phyloP scores from a whole-genome alignment of 208 protist species.

The Acanthamoeba triangularis region DNA sequence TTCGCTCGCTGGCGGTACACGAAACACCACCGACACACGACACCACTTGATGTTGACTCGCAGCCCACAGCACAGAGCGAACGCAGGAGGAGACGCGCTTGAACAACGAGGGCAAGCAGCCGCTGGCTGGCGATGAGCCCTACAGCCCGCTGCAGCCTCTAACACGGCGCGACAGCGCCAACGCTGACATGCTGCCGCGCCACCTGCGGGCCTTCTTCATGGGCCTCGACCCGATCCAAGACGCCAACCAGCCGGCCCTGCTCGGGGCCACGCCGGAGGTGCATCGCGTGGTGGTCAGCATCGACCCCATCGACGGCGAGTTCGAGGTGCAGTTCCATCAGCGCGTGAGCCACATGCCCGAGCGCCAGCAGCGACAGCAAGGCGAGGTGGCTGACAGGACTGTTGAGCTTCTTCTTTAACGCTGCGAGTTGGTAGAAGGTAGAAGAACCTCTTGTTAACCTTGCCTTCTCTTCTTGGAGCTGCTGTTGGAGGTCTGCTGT shows the following conservation, averaged over 20 bases:
- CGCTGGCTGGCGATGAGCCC: no score
- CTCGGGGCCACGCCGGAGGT: background rate
- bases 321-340: constrained; percentile 65
- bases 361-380: background rate
- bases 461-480: background rate
- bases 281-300: background rate
- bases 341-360: background rate
- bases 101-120: background rate
- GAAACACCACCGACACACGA: no score
- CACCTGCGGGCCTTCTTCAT: constrained; percentile 23
- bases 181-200: background rate
- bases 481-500: no score
- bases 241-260: background rate
- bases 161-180: background rate
- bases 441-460: no score
- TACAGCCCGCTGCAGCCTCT: background rate
- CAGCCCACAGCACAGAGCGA: background rate
- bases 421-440: no score
- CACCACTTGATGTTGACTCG: no score
- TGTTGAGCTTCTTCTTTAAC: background rate
- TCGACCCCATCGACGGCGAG: background rate
- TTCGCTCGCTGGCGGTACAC: background rate
- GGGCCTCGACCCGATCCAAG: constrained; percentile 42
- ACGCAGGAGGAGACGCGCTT: background rate
- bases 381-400: background rate